A percentile compares a stretch with the other conserved stretches of the same genome.
These are phyloP conservation scores for Cercophora samala DNA, from an alignment of 495 filamentous ascomycete genomes.

Conservation along the genomic window DNA sequence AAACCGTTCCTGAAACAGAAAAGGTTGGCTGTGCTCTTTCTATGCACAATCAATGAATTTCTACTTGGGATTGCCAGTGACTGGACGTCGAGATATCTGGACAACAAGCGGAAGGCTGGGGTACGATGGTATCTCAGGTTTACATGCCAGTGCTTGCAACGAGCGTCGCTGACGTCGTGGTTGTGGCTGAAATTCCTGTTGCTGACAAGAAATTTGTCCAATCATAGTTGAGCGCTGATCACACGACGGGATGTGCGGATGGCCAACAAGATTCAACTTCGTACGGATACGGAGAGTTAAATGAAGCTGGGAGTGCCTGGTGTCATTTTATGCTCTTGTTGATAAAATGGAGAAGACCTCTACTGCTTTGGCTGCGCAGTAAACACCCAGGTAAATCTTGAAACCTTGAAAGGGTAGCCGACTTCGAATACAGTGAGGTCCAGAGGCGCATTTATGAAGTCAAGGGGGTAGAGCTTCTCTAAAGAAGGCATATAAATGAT, in stretches of 20 bases:
- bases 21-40: not conserved
- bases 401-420: too few relatives aligned
- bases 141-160: not conserved
- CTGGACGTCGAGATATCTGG: too few relatives aligned
- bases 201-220: not conserved
- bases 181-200: not conserved
- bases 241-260: not conserved
- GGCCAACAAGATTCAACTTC: not conserved
- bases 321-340: not conserved
- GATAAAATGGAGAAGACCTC: not conserved
- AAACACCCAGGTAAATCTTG: too few relatives aligned
- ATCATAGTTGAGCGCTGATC: not conserved
- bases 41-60: not conserved
- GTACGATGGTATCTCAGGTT: not conserved
- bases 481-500: not conserved
- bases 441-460: not conserved
- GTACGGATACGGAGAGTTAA: not conserved
- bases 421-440: not conserved
- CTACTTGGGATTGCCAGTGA: not conserved
- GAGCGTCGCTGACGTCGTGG: not conserved
- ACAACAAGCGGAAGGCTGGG: too few relatives aligned
- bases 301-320: not conserved
- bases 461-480: not conserved
- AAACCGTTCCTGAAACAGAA: constrained; percentile 33
- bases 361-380: too few relatives aligned